phyloP scores from a whole-genome alignment of 2,329 filamentous ascomycete species.

The Fusarium pininemorale region DNA sequence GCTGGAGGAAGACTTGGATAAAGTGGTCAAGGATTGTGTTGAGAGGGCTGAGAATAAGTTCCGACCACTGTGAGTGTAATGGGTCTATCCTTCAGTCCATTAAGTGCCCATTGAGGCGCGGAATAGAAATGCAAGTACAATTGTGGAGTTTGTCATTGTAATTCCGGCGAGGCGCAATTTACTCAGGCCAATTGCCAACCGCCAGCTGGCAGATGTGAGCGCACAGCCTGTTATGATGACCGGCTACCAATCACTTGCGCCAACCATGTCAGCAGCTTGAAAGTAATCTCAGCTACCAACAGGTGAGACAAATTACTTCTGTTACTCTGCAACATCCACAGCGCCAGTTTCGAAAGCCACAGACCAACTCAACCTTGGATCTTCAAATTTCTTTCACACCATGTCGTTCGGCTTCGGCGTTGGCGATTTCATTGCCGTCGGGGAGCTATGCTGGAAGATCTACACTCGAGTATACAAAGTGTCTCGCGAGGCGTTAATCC shows the following conservation, averaged over 20 bases:
- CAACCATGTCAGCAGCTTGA: fast-evolving
- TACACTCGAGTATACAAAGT: fast-evolving
- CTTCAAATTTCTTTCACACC: fast-evolving
- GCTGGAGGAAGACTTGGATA: neutral
- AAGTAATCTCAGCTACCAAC: fast-evolving
- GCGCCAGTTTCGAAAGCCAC: fast-evolving
- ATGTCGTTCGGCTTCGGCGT: neutral
- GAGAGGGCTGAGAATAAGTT: neutral
- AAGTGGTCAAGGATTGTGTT: neutral
- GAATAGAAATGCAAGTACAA: fast-evolving
- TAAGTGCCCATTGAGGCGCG: fast-evolving
- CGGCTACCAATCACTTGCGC: neutral
- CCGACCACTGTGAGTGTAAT: neutral
- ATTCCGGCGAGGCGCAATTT: neutral
- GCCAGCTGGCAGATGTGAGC: neutral
- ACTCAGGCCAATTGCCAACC: neutral
- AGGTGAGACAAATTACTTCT: neutral
- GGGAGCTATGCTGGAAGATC: neutral
- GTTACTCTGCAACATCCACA: neutral
- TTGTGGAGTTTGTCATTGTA: neutral
- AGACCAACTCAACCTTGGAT: fast-evolving
- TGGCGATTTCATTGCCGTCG: neutral
- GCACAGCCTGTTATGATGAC: neutral
- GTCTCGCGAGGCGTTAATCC: fast-evolving
- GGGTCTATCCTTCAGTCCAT: no score